Evolutionary conservation across 441 rosid species (phyloP).

Genomic region (Gossypium schwendimanii): DNA sequence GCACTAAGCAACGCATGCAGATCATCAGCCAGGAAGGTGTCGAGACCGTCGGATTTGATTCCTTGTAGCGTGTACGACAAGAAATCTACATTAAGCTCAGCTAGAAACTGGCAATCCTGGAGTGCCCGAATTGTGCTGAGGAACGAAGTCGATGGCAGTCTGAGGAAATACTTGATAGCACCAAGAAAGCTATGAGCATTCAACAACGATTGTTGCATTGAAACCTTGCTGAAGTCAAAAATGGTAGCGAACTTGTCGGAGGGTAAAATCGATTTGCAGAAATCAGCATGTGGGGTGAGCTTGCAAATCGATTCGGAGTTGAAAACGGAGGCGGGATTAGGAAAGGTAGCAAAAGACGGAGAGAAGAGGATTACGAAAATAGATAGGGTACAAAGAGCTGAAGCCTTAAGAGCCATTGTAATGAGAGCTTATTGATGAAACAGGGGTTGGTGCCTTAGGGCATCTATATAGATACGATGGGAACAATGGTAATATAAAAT

Average conservation of each 20-base stretch:
- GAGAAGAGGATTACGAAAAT: neutral
- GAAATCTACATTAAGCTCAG: slow-evolving; percentile 31
- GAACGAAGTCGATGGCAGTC: slow-evolving; percentile 8
- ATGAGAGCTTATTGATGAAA: neutral
- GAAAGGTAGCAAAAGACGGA: neutral
- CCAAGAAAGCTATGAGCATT: slow-evolving; percentile 22
- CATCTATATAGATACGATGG: neutral
- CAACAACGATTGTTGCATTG: slow-evolving; percentile 21
- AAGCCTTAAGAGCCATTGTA: neutral
- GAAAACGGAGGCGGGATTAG: neutral
- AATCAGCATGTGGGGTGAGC: slow-evolving; percentile 28
- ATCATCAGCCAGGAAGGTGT: slow-evolving; percentile 24
- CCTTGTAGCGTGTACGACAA: slow-evolving; percentile 21
- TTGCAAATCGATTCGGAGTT: slow-evolving; percentile 28
- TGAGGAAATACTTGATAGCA: slow-evolving; percentile 10
- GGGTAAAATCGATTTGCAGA: slow-evolving; percentile 34
- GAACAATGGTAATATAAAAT: neutral
- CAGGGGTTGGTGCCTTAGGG: neutral
- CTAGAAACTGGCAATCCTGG: slow-evolving; percentile 40
- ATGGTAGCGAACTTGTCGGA: slow-evolving; percentile 16
- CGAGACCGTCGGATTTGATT: slow-evolving; percentile 17
- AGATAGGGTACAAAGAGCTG: neutral
- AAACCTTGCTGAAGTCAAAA: slow-evolving; percentile 27
- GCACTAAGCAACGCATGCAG: slow-evolving; percentile 47
- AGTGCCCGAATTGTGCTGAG: slow-evolving; percentile 25